These are phyloP conservation scores for Cryptomeria japonica DNA, from an alignment of 75 land plant genomes.

Conservation along the genomic window DNA sequence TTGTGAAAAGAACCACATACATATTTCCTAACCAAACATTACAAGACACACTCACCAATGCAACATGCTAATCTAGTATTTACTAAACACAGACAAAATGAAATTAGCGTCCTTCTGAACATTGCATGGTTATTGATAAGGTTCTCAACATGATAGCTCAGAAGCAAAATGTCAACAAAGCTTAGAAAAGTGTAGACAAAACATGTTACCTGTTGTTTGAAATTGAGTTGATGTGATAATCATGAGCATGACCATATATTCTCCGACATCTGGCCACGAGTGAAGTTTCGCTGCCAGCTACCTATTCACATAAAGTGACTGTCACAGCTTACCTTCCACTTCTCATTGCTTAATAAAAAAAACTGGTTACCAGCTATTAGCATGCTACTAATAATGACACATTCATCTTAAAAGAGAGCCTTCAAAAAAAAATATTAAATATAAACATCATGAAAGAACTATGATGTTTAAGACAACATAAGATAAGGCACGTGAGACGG, in stretches of 20 bases:
- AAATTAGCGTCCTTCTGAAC: background rate
- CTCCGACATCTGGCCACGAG: conserved; percentile 53
- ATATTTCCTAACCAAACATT: background rate
- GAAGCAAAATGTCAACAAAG: background rate
- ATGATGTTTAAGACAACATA: background rate
- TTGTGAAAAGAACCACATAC: background rate
- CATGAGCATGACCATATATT: conserved; percentile 73
- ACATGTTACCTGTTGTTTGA: conserved; percentile 54
- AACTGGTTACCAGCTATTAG: background rate
- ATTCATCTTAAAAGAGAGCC: background rate
- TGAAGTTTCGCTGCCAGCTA: conserved; percentile 17
- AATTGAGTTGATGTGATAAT: conserved; percentile 64
- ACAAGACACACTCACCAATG: background rate
- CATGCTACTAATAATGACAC: background rate
- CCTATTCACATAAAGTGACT: background rate
- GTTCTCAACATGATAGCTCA: background rate
- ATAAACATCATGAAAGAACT: background rate
- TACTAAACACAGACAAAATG: background rate
- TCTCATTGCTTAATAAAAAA: background rate
- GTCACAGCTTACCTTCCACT: background rate
- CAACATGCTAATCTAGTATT: background rate
- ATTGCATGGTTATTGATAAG: background rate
- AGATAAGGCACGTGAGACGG: background rate
- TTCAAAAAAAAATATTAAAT: background rate
- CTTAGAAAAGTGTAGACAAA: background rate